These are phyloP conservation scores for Pestalotiopsis sp. DNA, from an alignment of 2,329 filamentous ascomycete species.

Conservation along the genomic window DNA sequence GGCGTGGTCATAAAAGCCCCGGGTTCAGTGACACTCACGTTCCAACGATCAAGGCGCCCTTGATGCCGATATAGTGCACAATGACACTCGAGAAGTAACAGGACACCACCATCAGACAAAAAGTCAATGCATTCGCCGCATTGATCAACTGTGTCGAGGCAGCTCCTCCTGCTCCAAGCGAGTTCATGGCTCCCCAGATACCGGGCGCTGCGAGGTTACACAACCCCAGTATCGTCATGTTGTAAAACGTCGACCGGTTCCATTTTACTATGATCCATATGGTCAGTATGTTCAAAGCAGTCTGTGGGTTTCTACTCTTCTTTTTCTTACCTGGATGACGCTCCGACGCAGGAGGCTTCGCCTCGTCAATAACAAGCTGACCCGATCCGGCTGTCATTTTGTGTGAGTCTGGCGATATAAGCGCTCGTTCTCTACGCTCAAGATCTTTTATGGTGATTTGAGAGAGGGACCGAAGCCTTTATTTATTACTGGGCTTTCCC, in stretches of 20 bases:
- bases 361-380: conserved; percentile 7
- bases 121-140: conserved; percentile 71
- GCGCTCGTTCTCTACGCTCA: neutral
- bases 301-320: too few species aligned
- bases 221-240: conserved; percentile 70
- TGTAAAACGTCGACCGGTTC: conserved; percentile 74
- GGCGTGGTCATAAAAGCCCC: neutral
- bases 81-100: conserved; percentile 68
- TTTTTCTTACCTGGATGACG: neutral
- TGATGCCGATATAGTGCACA: conserved; percentile 71
- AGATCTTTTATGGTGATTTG: neutral
- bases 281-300: neutral
- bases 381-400: neutral
- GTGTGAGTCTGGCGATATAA: neutral
- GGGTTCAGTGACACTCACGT: conserved; percentile 46
- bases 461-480: neutral
- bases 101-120: conserved; percentile 73
- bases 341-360: neutral
- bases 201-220: conserved; percentile 73
- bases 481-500: neutral
- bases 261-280: conserved; percentile 54
- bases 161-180: conserved; percentile 69
- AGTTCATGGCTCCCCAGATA: conserved; percentile 76
- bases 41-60: conserved; percentile 70
- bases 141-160: conserved; percentile 69